A percentile compares a stretch with the other conserved stretches of the same genome.
These are phyloP conservation scores for Lasiodiplodia sp. DNA, from an alignment of 2,329 filamentous ascomycete species.

Conservation along the genomic window DNA sequence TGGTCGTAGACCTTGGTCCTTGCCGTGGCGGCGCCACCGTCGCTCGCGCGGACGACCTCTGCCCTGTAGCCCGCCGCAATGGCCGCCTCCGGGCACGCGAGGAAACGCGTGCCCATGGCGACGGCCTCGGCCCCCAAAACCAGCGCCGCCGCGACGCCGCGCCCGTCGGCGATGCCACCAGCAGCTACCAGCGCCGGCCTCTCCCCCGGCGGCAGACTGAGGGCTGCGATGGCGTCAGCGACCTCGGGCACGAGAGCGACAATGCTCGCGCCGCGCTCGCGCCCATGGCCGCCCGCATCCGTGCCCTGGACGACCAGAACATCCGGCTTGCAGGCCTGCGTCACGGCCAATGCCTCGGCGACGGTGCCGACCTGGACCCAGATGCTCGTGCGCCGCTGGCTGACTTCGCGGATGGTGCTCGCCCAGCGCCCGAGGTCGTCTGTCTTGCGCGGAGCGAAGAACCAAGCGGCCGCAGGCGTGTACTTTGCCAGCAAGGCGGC, in stretches of 20 bases:
- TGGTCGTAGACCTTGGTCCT: conserved; percentile 61
- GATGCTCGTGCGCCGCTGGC: conserved; percentile 52
- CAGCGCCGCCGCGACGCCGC: conserved; percentile 63
- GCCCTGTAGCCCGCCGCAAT: conserved; percentile 57
- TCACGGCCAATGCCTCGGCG: conserved; percentile 59
- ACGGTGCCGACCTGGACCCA: conserved; percentile 71
- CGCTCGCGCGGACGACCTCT: conserved; percentile 54
- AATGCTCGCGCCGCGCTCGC: conserved; percentile 61
- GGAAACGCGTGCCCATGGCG: conserved; percentile 70
- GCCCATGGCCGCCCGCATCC: conserved; percentile 71
- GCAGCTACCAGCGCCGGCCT: conserved; percentile 60
- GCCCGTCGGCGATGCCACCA: conserved; percentile 66
- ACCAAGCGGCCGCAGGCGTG: conserved; percentile 68
- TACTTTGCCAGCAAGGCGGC: conserved; percentile 62
- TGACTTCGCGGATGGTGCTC: conserved; percentile 40
- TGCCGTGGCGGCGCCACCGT: conserved; percentile 61
- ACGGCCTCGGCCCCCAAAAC: conserved; percentile 61
- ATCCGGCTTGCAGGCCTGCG: conserved; percentile 59
- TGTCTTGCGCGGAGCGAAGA: conserved; percentile 66
- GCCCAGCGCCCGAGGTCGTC: conserved; percentile 47
- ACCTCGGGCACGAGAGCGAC: conserved; percentile 67
- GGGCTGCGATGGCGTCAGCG: conserved; percentile 52
- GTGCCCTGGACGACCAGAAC: conserved; percentile 68
- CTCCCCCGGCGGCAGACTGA: conserved; percentile 27
- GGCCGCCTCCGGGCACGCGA: conserved; percentile 59